phyloP scores from a whole-genome alignment of 2,329 filamentous ascomycete species.

The Hypoxylon sp. region DNA sequence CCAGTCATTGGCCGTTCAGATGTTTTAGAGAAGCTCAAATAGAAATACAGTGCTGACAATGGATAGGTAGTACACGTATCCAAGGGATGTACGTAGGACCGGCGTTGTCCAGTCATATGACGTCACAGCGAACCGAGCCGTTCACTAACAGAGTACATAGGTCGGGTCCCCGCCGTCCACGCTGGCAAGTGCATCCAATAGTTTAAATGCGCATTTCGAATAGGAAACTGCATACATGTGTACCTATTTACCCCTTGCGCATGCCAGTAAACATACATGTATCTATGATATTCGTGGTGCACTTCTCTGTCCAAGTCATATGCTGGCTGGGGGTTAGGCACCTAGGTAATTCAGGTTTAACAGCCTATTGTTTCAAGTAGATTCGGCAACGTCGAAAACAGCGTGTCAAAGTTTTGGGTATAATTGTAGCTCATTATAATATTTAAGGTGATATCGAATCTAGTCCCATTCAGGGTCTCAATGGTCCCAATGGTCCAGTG shows the following conservation, averaged over 20 bases:
- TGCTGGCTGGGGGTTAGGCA: not conserved
- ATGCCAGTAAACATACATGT: not conserved
- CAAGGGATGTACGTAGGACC: constrained; percentile 17
- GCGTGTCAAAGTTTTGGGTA: not conserved
- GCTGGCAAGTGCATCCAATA: constrained; percentile 17
- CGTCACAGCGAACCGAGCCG: constrained; percentile 22
- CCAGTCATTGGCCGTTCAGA: constrained; percentile 2
- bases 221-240: not conserved
- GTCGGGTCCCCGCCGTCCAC: constrained; percentile 7
- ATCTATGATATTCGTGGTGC: too few species aligned
- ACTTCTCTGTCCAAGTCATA: not conserved
- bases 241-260: not conserved
- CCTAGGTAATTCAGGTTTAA: not conserved
- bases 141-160: not conserved
- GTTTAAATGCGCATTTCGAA: constrained; percentile 11
- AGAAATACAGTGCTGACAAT: not conserved
- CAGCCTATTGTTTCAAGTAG: not conserved
- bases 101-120: constrained; percentile 28
- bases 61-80: constrained; percentile 12
- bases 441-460: not conserved
- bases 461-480: not conserved
- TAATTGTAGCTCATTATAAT: not conserved
- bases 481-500: constrained; percentile 6
- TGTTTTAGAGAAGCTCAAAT: too few species aligned
- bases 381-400: not conserved